phyloP scores from a whole-genome alignment of 192 early-diverging fungal genomes.

The Umbelopsis isabellina region DNA sequence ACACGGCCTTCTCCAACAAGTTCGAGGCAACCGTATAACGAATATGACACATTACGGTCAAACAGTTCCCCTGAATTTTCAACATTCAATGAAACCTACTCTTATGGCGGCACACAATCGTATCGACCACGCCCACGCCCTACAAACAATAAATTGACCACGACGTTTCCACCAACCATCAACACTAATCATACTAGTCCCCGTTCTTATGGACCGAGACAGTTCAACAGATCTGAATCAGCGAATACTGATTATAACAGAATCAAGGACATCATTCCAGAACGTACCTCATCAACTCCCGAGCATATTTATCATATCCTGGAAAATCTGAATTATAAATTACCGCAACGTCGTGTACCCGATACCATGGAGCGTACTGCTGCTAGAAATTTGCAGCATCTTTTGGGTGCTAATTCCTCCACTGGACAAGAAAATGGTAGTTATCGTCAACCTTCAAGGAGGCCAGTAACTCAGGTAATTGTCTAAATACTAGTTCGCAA shows the following conservation, averaged over 20 bases:
- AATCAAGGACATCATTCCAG: constrained; percentile 23
- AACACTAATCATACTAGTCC: background rate
- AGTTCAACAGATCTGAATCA: background rate
- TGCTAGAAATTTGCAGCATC: constrained; percentile 13
- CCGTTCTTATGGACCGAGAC: background rate
- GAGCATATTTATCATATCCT: constrained; percentile 16
- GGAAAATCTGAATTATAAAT: constrained; percentile 11
- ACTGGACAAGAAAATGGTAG: background rate
- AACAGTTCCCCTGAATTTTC: constrained; percentile 13
- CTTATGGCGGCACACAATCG: background rate
- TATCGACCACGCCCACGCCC: background rate
- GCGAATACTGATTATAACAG: constrained; percentile 9
- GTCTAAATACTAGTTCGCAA: background rate
- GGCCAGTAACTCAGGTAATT: background rate
- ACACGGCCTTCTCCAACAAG: background rate
- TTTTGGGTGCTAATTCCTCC: background rate
- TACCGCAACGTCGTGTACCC: constrained; percentile 15
- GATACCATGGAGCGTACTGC: constrained; percentile 16
- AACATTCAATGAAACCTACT: background rate
- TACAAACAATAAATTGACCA: background rate
- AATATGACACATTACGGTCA: background rate
- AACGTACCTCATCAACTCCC: constrained; percentile 28
- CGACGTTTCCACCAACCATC: constrained; percentile 1
- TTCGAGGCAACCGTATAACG: background rate
- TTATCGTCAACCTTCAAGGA: background rate